These are phyloP conservation scores for Davidsoniella eucalypti DNA, from an alignment of 2,329 filamentous ascomycete genomes.

Conservation along the genomic window DNA sequence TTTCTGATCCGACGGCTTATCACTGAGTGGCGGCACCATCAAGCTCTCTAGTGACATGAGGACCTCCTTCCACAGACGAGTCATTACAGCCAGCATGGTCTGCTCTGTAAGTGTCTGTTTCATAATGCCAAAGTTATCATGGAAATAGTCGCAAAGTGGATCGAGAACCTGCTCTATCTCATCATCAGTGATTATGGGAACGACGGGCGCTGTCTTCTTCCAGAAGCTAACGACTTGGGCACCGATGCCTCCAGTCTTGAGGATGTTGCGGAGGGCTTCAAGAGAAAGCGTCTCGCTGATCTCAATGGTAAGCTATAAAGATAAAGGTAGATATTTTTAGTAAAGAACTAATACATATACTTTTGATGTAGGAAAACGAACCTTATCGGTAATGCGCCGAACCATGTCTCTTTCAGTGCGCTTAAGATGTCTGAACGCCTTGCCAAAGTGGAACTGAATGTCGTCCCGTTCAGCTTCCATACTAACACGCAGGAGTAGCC, in stretches of 20 bases:
- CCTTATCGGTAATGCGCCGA: constrained; percentile 93
- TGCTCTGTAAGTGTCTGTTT: constrained; percentile 86
- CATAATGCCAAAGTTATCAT: constrained; percentile 98
- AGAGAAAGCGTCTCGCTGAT: constrained; percentile 80
- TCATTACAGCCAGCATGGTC: constrained; percentile 99
- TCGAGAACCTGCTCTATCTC: constrained; percentile 71
- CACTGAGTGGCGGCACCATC: constrained; percentile 82
- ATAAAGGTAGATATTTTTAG: background rate
- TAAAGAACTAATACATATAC: background rate
- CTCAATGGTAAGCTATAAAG: constrained; percentile 61
- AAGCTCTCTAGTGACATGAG: constrained; percentile 79
- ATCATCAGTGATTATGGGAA: constrained; percentile 43
- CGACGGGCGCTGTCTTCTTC: constrained; percentile 40
- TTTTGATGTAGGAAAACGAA: constrained; percentile 20
- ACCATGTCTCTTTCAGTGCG: constrained; percentile 97
- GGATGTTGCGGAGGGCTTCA: constrained; percentile 57
- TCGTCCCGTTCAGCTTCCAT: constrained; percentile 99
- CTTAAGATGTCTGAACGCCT: constrained; percentile 88
- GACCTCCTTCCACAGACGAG: constrained; percentile 92
- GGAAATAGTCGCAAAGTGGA: constrained; percentile 83
- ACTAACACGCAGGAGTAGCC: constrained; percentile 75
- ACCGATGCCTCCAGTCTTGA: constrained; percentile 52
- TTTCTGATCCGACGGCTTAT: constrained; percentile 78
- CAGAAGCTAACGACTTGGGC: constrained; percentile 57
- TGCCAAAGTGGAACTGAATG: constrained; percentile 96